phyloP scores from a whole-genome alignment of 768 basidiomycete genomes.

The Mycena albidolilacea region DNA sequence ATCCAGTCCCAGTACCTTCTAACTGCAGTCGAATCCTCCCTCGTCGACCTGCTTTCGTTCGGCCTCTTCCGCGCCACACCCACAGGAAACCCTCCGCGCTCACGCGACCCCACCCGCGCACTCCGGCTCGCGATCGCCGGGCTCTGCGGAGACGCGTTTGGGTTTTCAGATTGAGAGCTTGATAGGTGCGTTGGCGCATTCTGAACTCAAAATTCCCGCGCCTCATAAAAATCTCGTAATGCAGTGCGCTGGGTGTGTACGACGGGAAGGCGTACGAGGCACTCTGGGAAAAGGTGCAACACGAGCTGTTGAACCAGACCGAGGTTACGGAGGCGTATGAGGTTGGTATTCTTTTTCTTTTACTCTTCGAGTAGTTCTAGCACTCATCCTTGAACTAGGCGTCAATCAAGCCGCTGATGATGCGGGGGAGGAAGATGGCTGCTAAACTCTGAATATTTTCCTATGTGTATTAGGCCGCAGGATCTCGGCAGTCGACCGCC shows the following conservation, averaged over 20 bases:
- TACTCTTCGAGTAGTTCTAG: background rate
- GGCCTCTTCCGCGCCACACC: constrained; percentile 53
- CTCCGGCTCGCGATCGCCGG: constrained; percentile 66
- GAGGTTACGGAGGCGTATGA: constrained; percentile 71
- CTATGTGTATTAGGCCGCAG: too few species aligned
- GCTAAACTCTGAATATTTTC: constrained; percentile 53
- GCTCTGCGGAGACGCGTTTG: constrained; percentile 75
- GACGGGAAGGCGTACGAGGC: constrained; percentile 79
- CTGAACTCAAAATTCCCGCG: too few species aligned
- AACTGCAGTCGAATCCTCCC: constrained; percentile 66
- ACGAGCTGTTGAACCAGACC: constrained; percentile 71
- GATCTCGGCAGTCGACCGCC: too few species aligned
- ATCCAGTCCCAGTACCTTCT: constrained; percentile 68
- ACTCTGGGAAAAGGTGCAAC: constrained; percentile 71
- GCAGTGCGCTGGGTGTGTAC: constrained; percentile 73
- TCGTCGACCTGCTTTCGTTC: constrained; percentile 74
- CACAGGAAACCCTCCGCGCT: constrained; percentile 27
- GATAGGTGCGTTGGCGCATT: constrained; percentile 62
- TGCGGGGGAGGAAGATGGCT: constrained; percentile 60
- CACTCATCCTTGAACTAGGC: constrained; percentile 43
- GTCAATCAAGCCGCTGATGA: constrained; percentile 67
- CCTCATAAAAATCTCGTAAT: background rate
- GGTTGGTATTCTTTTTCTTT: constrained; percentile 48
- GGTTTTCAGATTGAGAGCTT: constrained; percentile 82
- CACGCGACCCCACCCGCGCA: constrained; percentile 60